phyloP scores from a whole-genome alignment of 2,329 filamentous ascomycete genomes.

The Gaeumannomyces tritici region DNA sequence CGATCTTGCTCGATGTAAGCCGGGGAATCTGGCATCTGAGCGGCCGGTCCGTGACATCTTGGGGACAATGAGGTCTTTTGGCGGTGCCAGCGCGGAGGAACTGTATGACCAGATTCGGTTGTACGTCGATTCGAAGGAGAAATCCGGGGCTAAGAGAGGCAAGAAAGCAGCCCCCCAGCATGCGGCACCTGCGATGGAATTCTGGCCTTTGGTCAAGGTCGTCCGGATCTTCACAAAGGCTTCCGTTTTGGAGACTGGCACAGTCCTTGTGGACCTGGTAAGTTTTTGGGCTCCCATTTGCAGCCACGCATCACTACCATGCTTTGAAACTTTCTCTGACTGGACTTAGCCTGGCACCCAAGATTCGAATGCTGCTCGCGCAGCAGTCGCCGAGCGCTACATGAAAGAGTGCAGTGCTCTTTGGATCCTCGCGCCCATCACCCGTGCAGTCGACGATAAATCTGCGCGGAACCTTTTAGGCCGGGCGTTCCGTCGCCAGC shows the following conservation, averaged over 20 bases:
- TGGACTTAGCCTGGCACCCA: conserved; percentile 37
- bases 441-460: conserved; percentile 49
- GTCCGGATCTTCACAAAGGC: not conserved
- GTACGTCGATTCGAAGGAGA: not conserved
- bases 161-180: no score
- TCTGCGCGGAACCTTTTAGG: conserved; percentile 46
- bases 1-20: conserved; percentile 16
- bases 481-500: conserved; percentile 45
- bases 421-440: conserved; percentile 56
- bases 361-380: conserved; percentile 50
- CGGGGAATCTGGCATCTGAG: no score
- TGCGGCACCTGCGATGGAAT: not conserved
- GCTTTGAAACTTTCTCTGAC: not conserved
- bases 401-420: conserved; percentile 50
- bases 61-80: conserved; percentile 31
- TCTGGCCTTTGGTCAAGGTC: not conserved
- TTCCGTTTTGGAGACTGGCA: not conserved
- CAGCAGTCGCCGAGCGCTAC: conserved; percentile 46
- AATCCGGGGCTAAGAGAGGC: no score
- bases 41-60: no score
- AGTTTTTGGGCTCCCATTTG: not conserved
- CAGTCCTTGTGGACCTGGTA: not conserved
- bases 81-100: conserved; percentile 19
- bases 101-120: conserved; percentile 33
- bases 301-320: no score